Base-by-base conservation (phyloP, 345 rosid species). In the Anastatica hierochuntica region DNA sequence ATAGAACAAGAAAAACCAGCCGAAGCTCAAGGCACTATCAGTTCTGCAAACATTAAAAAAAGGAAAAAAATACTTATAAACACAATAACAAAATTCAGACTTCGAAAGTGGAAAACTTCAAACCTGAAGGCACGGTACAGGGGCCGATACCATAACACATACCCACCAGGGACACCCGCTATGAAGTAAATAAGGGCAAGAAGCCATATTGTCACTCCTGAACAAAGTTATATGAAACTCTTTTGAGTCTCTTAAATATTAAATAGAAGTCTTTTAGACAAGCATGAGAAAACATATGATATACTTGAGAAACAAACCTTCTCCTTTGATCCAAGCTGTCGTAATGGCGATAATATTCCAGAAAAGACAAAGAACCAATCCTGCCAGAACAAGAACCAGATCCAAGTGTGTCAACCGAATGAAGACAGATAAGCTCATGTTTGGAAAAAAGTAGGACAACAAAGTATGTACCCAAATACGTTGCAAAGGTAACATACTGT, bases 181-280 rank as follows among this genome's bases (percentile, higher is more conserved):
- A 88, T 74, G 84, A 94, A 88, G 88, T 82, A 94, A 73, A 88
- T 94, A 26, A 85, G 2, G n/a, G 99, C 80, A 48, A 94, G 95
- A 71, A 94, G 83, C 99, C 99, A 94, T 63, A 88, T 88, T 48
- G 66, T 88, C 57, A 80, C 95, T 50, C 79, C 99, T 94, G 63
- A 46, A 72, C 62, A 36, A 49, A 5, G 9, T 42, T 23, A 48
- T 42, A 37, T 41, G 40, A 58, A 52, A 31, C 13, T 18, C 31
- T 9, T 9, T 35, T 59, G 8, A 33, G n/a, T n/a, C n/a, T n/a
- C 44, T 40, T 29, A 29, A 29, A 8, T 24, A 3, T 24, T 24
- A 24, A 8, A 8, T 6, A n/a, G 20, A 7, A 10, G 8, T 7
- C 4, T 63, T 12, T 27, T 42, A 21, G 9, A 37, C 12, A 37